Base-by-base conservation (phyloP, 345 rosid genomes). In the Eucalyptus marginata region DNA sequence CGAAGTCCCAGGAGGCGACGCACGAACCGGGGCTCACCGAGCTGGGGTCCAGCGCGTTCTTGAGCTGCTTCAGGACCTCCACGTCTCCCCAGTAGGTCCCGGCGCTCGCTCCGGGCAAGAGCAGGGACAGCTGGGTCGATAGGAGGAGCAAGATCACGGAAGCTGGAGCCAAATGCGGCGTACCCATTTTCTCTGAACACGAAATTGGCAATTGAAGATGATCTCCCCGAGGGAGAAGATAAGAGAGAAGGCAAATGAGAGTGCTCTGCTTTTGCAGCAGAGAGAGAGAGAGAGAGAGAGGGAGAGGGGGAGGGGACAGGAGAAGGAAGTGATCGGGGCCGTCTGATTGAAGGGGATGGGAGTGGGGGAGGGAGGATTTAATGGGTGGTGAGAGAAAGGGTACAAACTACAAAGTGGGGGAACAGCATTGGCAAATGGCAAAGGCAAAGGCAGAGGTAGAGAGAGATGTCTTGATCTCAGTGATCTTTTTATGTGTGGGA, bases 1-100 rank as follows among this genome's bases (percentile, higher is more conserved):
- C 89, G 93, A 97, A 97, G 89, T 97, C 96, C 99, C 99, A 97
- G 0, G 99, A 93, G 88, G 94, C 92, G 87, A 96, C 87, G 89
- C 99, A 96, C 10, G 99, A 97, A 20, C 99, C 99, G 6, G 96
- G 96, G 54, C 10, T 92, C 51, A 95, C 87, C 0, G 99, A 96
- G 86, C 87, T 91, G 20, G 93, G 58, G 50, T 95, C 94, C 2
- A 95, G 85, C 8, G 94, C 92, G 86, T 86, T 88, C 91, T 94
- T 96, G 7, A 97, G 90, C 85, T 93, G 92, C 88, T 93, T 92
- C 88, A 97, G 88, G 49, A 92, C 95, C 76, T 89, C 90, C 15
- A 90, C 62, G 86, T 97, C 99, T 89, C 87, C 93, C 96, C 94
- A 93, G 87, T 88, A 91, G 1, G 99, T 96, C 90, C 91, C 93